phyloP scores from a whole-genome alignment of 805 yeast species.

The Cyberlindnera americana region DNA sequence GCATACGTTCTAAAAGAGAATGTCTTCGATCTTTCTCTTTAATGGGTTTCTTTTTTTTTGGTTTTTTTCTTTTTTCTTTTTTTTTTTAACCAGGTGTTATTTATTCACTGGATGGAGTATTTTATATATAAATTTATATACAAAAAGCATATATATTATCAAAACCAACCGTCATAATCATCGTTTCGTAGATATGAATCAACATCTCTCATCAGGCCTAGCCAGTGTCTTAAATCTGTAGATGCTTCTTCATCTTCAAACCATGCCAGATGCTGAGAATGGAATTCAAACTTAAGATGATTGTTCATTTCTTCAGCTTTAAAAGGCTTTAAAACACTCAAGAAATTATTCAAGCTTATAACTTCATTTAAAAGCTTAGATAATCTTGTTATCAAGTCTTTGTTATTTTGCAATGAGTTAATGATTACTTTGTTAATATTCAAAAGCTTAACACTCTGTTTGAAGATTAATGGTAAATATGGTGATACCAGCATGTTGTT shows the following conservation, averaged over 20 bases:
- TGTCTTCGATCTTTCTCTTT: no score
- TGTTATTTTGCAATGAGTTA: conserved; percentile 28
- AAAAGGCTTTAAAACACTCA: conserved; percentile 30
- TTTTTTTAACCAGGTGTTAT: background rate
- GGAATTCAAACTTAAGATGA: conserved; percentile 23
- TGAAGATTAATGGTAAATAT: conserved; percentile 28
- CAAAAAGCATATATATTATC: conserved; percentile 2
- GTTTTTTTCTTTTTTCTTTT: background rate
- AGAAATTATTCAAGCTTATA: conserved; percentile 24
- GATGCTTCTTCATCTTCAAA: conserved; percentile 21
- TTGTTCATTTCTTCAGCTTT: conserved; percentile 23
- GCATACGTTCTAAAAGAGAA: no score
- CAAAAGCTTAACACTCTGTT: conserved; percentile 26
- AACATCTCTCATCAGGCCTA: conserved; percentile 24
- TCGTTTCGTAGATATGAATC: conserved; percentile 18
- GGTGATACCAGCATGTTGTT: conserved; percentile 22
- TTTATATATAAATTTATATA: no score
- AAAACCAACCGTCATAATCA: conserved; percentile 29
- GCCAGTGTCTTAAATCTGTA: conserved; percentile 15
- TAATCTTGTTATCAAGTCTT: conserved; percentile 20
- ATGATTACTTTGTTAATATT: conserved; percentile 28
- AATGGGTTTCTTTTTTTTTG: no score
- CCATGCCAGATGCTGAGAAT: conserved; percentile 18
- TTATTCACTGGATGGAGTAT: no score
- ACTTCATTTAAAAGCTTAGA: conserved; percentile 27